Evolutionary conservation across 2,329 filamentous ascomycete species (phyloP), one percentile per base, ranked within the genome.

Genomic region (Ascosphaera aggregata): DNA sequence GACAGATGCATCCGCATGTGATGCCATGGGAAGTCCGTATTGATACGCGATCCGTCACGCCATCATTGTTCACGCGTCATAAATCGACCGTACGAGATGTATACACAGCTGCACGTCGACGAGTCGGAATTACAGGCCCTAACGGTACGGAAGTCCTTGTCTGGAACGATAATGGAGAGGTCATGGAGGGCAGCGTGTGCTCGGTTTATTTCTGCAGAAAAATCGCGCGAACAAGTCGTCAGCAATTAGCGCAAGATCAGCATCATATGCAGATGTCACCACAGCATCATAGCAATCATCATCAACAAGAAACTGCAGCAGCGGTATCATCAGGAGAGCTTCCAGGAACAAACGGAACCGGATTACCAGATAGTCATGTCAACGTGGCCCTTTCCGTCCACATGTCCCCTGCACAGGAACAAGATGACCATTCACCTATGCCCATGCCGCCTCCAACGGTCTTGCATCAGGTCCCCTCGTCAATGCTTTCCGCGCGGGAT

Each of bases 111-210:
- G 80, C 82, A 1, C 70, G 84, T 7, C 50, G 59, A 18, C 66
- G 80, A 11, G 69, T 67, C 1, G 60, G 60, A 0, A 71, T 86
- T 37, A 44, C 35, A 48, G 46, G 40, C 45, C 43, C 50, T 41
- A 53, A 59, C 30, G 54, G 59, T 32, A 66, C 67, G 39, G 86
- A 95, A 54, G 80, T 93, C 3, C 61, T 95, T 16, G 57, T 94
- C 2, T 65, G 79, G 44, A 82, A 80, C 48, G 51, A 54, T 3
- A 60, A 69, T 19, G 66, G 65, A 1, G 67, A 75, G 37, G 58
- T 94, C 27, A 92, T 91, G 69, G 86, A 95, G 55, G 82, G 81
- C 7, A 85, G 77, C 43, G 67, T 79, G 13, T 85, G 79, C 1
- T 91, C 77, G 0, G 72, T 80, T 0, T 94, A 86, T 54, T 79